phyloP scores from a whole-genome alignment of 2,329 filamentous ascomycete species.

The Claviceps arundinis region DNA sequence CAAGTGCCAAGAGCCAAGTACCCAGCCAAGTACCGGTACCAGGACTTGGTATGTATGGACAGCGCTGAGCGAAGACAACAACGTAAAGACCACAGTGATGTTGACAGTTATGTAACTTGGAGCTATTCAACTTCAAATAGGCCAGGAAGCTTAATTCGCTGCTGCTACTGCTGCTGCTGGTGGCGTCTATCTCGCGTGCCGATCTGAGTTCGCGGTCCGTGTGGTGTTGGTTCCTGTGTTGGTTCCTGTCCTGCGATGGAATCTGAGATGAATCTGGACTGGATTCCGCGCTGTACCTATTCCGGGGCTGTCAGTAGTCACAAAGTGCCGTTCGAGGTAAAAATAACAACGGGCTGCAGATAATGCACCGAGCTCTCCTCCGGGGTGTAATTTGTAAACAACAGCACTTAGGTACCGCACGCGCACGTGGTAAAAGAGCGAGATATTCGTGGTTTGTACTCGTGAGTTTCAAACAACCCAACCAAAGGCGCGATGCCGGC shows the following conservation, averaged over 20 bases:
- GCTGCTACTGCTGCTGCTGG: too few relatives aligned
- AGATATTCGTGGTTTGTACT: too few relatives aligned
- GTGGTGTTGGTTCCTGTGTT: not conserved
- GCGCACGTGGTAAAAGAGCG: not conserved
- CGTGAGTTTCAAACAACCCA: not conserved
- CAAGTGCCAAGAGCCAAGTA: not conserved
- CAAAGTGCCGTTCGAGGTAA: not conserved
- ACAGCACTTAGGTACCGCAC: not conserved
- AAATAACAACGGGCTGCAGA: not conserved
- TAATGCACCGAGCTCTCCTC: not conserved
- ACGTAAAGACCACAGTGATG: too few relatives aligned
- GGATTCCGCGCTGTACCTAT: too few relatives aligned
- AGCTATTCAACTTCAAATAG: too few relatives aligned
- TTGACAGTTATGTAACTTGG: too few relatives aligned
- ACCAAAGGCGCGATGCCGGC: not conserved
- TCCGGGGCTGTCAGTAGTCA: too few relatives aligned
- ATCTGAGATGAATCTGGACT: too few relatives aligned
- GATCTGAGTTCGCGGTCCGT: not conserved
- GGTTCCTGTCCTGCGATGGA: too few relatives aligned
- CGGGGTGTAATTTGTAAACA: not conserved
- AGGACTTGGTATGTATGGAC: not conserved
- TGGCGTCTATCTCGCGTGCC: too few relatives aligned
- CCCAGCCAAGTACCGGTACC: not conserved
- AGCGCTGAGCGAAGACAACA: too few relatives aligned
- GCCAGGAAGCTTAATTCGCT: too few relatives aligned